These are phyloP conservation scores for Ascochyta koolunga DNA, from an alignment of 2,329 filamentous ascomycete species.

Conservation along the genomic window DNA sequence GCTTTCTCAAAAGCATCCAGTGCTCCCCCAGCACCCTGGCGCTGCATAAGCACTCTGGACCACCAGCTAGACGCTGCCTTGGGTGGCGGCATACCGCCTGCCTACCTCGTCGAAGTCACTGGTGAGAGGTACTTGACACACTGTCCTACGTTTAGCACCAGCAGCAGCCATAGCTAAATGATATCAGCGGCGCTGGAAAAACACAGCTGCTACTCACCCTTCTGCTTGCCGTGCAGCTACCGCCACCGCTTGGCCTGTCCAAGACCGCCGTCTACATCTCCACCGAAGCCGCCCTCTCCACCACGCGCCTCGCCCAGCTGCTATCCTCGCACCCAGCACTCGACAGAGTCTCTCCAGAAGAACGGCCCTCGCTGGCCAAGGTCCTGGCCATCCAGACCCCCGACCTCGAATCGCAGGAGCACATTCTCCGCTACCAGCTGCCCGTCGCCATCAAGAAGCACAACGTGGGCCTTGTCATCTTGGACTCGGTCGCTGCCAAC, in stretches of 20 bases:
- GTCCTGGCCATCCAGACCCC: constrained; percentile 83
- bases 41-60: constrained; percentile 80
- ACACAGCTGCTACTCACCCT: constrained; percentile 90
- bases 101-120: constrained; percentile 85
- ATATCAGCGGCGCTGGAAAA: constrained; percentile 79
- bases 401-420: constrained; percentile 92
- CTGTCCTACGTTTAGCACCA: neutral
- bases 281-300: constrained; percentile 86
- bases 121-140: constrained; percentile 71
- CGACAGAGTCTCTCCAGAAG: constrained; percentile 46
- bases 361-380: constrained; percentile 70
- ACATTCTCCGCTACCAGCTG: constrained; percentile 91
- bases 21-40: constrained; percentile 50
- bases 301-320: constrained; percentile 80
- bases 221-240: constrained; percentile 82
- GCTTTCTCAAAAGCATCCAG: constrained; percentile 24
- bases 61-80: constrained; percentile 71
- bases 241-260: constrained; percentile 71
- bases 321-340: constrained; percentile 71
- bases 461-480: constrained; percentile 78
- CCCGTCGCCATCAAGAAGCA: constrained; percentile 80
- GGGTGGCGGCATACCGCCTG: constrained; percentile 78
- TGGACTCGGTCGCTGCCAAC: constrained; percentile 95
- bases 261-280: constrained; percentile 89
- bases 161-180: neutral